Evolutionary conservation across 306 rosid genomes (phyloP).

Genomic region (Vigna trinervia): DNA sequence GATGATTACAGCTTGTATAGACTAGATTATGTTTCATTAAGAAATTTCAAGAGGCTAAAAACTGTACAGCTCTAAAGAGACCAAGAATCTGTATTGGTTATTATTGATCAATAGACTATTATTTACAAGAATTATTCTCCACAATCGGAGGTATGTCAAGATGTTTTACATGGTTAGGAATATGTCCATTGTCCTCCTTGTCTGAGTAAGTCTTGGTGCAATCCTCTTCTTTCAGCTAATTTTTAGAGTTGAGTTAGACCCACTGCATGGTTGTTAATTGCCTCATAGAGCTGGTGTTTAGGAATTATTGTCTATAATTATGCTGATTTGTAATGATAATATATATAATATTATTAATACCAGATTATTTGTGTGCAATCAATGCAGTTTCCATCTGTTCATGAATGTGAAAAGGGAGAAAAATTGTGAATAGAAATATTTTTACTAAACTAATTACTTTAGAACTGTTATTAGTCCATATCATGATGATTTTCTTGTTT

Average conservation of each 20-base stretch:
- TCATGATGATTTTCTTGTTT: constrained; percentile 27
- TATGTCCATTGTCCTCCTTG: neutral
- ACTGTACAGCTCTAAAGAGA: neutral
- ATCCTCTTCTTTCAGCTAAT: neutral
- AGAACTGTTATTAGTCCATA: neutral
- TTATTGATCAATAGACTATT: neutral
- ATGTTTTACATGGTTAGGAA: neutral
- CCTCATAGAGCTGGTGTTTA: neutral
- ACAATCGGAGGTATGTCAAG: neutral
- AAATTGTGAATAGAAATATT: neutral
- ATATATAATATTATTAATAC: neutral
- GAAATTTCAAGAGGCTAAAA: too few relatives aligned
- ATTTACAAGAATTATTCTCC: neutral
- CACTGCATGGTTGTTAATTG: neutral
- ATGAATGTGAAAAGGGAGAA: constrained; percentile 31
- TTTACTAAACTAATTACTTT: constrained; percentile 7
- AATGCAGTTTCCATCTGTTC: constrained; percentile 22
- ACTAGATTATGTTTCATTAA: too few relatives aligned
- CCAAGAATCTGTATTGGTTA: neutral
- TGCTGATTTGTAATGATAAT: neutral
- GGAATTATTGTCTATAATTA: neutral
- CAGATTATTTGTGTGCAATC: neutral
- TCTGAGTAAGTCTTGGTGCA: neutral
- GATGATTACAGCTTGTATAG: too few relatives aligned
- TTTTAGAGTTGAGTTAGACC: neutral